Evolutionary conservation across 257 asterid genomes (phyloP).

Genomic region (Solanum verrucosum): DNA sequence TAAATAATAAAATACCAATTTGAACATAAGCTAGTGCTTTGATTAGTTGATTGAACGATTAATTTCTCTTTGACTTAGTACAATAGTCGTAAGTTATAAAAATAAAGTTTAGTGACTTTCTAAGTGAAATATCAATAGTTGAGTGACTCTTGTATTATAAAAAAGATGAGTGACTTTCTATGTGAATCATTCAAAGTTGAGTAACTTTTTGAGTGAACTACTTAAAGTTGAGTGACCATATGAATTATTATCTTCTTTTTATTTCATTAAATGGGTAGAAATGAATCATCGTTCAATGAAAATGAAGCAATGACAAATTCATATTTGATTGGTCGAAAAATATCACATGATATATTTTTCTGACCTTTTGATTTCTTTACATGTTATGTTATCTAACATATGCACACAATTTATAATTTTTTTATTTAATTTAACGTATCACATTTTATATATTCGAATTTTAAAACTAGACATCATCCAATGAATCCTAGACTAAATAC

Average conservation of each 20-base stretch:
- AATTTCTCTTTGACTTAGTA: too few species aligned
- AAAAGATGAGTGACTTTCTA: too few species aligned
- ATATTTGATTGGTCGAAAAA: neutral
- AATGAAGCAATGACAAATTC: neutral
- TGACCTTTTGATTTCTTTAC: neutral
- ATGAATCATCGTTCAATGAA: neutral
- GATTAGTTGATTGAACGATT: too few species aligned
- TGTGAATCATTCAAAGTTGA: too few species aligned
- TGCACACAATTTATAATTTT: neutral
- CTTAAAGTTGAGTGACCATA: too few species aligned
- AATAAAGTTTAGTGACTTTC: too few species aligned
- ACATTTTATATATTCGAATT: accelerated
- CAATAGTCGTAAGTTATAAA: too few species aligned
- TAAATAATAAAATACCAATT: too few species aligned
- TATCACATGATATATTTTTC: neutral
- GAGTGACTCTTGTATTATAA: too few species aligned
- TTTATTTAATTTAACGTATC: neutral
- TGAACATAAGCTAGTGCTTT: too few species aligned
- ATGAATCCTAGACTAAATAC: neutral
- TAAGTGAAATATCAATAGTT: too few species aligned
- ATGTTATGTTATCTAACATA: neutral
- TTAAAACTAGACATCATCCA: neutral
- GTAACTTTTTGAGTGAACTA: too few species aligned
- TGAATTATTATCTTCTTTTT: neutral
- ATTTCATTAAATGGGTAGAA: neutral